Evolutionary conservation across 495 filamentous ascomycete species (phyloP), one percentile per base, ranked within the genome.

Genomic region (Apodospora peruviana): DNA sequence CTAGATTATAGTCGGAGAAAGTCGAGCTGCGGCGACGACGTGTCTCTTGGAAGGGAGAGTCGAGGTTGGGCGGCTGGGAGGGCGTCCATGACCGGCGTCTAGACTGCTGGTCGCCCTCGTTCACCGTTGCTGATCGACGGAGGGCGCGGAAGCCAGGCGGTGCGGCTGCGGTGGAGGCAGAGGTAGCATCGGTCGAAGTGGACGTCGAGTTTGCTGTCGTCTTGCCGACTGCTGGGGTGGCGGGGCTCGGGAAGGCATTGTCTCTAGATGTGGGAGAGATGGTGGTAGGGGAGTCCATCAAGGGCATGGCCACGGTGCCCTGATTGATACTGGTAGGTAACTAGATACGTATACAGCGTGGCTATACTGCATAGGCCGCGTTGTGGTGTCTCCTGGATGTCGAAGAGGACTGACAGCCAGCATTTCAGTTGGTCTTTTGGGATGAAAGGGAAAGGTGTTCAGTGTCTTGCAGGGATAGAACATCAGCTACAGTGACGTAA

Each of bases 1-100:
- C 80, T 14, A 88, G 55, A 47, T 73, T 80, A 40, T 78, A 81
- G 45, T 88, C 84, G 1, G 88, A 91, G 41, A 91, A 79, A 19
- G 77, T 81, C 19, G 87, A 91, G 69, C 83, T 86, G 53, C 87
- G 80, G 44, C 87, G 78, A 34, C 78, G 74, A 34, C 58, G 52
- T 22, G 58, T 48, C 21, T 56, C 56, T 7, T 7, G 27, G 22
- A 59, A 56, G 40, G 62, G 51, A 25, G 55, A 51, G 23, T 56
- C 47, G 29, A 60, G 57, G 24, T 62, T 52, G 48, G 18, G 18
- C 10, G 47, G 42, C 0, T 47, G 17, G 37, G 44, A 22, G 14
- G 46, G 36, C 1, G 18, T 29, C 8, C 43, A 23, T 23, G 47
- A 40, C 27, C 58, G 43, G 25, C 50, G 55, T 5, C 40, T 24